phyloP scores from a whole-genome alignment of 441 rosid species.

The Erysimum pusillum region DNA sequence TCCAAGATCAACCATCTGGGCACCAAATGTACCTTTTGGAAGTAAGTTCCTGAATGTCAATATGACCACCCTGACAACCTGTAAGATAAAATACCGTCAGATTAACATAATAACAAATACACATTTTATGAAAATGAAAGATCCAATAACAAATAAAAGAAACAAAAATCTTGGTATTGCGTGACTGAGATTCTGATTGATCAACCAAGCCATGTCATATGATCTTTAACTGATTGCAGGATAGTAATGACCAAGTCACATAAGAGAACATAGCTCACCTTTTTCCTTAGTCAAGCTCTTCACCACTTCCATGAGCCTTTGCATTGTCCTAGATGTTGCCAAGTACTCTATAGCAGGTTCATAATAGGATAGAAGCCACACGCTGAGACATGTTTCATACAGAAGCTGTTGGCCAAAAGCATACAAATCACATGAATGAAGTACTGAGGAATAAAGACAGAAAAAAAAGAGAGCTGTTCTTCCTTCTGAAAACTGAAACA shows the following conservation, averaged over 20 bases:
- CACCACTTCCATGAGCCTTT: slow-evolving; percentile 79
- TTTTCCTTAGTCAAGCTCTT: slow-evolving; percentile 92
- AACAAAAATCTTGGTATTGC: not conserved
- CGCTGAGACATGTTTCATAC: slow-evolving; percentile 91
- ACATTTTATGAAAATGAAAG: not conserved
- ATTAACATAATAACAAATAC: not conserved
- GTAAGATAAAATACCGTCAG: too few relatives aligned
- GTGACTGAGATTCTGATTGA: too few relatives aligned
- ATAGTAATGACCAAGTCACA: slow-evolving; percentile 6
- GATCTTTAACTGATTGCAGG: too few relatives aligned
- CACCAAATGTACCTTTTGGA: slow-evolving; percentile 85
- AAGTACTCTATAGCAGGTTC: slow-evolving; percentile 88
- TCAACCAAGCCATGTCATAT: too few relatives aligned
- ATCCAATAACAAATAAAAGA: too few relatives aligned
- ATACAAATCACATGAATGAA: slow-evolving; percentile 33
- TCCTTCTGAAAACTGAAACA: slow-evolving; percentile 5
- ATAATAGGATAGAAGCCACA: slow-evolving; percentile 92
- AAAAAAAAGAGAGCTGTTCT: slow-evolving; percentile 2
- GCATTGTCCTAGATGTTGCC: slow-evolving; percentile 85
- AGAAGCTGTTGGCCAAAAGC: slow-evolving; percentile 71
- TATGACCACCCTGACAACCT: slow-evolving; percentile 77
- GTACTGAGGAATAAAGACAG: slow-evolving; percentile 29
- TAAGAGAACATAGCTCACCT: slow-evolving; percentile 59
- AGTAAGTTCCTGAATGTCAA: slow-evolving; percentile 76
- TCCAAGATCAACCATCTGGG: slow-evolving; percentile 96